Conservation (phyloP, 2,329 filamentous ascomycete genomes). For the Fusarium incarnatum region DNA sequence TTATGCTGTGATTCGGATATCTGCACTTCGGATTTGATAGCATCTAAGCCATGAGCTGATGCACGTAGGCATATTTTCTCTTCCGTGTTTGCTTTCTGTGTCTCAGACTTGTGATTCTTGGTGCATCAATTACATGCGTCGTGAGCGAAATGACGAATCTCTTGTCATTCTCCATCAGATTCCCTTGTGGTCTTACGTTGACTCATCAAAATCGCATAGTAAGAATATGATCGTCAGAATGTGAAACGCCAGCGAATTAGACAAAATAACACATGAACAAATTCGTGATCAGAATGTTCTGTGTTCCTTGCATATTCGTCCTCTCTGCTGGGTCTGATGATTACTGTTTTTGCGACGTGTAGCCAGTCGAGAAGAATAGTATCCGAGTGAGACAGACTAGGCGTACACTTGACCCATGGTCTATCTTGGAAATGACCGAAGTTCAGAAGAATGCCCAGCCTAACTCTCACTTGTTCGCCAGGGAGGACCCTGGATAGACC, state of each 20-base stretch:
- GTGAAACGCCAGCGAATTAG: constrained; percentile 12
- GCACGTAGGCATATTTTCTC: background rate
- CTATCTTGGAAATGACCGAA: constrained; percentile 23
- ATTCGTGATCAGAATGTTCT: background rate
- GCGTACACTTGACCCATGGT: constrained; percentile 24
- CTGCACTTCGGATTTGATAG: constrained; percentile 17
- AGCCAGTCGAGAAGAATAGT: constrained; percentile 10
- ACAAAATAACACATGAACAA: constrained; percentile 25
- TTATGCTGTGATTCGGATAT: constrained; percentile 5
- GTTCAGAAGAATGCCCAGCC: constrained; percentile 29
- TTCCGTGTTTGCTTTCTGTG: constrained; percentile 4
- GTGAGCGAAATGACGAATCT: constrained; percentile 16
- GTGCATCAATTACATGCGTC: background rate
- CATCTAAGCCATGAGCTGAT: constrained; percentile 9
- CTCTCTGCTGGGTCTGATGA: constrained; percentile 20
- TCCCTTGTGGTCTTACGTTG: constrained; percentile 5
- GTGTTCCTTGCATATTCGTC: constrained; percentile 23
- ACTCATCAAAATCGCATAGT: background rate
- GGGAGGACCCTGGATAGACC: constrained; percentile 13
- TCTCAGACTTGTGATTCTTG: background rate
- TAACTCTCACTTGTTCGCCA: background rate
- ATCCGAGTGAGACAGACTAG: constrained; percentile 33
- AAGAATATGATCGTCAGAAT: constrained; percentile 10
- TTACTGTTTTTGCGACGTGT: constrained; percentile 24
- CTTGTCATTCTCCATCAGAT: constrained; percentile 20